phyloP scores from a whole-genome alignment of 257 asterid genomes.

The Rehmannia glutinosa region DNA sequence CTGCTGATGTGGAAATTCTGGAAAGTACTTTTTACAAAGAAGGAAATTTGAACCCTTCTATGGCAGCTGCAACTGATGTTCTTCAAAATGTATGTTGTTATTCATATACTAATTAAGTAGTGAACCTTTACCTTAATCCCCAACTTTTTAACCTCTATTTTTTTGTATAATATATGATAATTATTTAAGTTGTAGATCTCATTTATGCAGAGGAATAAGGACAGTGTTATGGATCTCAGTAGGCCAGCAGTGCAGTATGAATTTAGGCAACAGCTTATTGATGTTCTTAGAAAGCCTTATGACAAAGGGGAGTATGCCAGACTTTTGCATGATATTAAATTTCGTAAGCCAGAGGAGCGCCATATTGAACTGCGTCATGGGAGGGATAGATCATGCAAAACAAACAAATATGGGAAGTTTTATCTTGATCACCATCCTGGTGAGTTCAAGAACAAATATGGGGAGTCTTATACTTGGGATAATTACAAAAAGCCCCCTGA shows the following conservation, averaged over 20 bases:
- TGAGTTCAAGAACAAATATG: conserved; percentile 28
- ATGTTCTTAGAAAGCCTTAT: conserved; percentile 34
- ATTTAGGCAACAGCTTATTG: conserved; percentile 28
- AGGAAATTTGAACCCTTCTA: not conserved
- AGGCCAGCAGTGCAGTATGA: not conserved
- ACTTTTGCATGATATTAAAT: conserved; percentile 25
- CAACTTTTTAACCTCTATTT: too few relatives aligned
- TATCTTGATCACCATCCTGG: conserved; percentile 40
- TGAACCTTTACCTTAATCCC: not conserved
- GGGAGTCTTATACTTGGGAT: too few relatives aligned
- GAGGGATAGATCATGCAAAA: conserved; percentile 23
- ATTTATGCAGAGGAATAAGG: conserved; percentile 30
- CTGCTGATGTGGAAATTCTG: conserved; percentile 27
- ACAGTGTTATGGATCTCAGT: not conserved
- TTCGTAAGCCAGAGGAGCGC: conserved; percentile 15
- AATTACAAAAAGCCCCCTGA: too few relatives aligned
- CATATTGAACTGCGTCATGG: conserved; percentile 38
- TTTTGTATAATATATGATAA: too few relatives aligned
- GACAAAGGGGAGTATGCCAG: conserved; percentile 27
- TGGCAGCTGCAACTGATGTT: not conserved
- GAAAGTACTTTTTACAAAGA: conserved; percentile 17
- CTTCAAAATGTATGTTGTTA: not conserved
- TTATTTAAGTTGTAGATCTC: not conserved
- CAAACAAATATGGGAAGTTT: conserved; percentile 31
- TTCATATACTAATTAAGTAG: not conserved